Percentiles rank a stretch among this genome's conserved stretches.
phyloP scores from a whole-genome alignment of 2,329 filamentous ascomycete species.

The Cryphonectria nitschkei region DNA sequence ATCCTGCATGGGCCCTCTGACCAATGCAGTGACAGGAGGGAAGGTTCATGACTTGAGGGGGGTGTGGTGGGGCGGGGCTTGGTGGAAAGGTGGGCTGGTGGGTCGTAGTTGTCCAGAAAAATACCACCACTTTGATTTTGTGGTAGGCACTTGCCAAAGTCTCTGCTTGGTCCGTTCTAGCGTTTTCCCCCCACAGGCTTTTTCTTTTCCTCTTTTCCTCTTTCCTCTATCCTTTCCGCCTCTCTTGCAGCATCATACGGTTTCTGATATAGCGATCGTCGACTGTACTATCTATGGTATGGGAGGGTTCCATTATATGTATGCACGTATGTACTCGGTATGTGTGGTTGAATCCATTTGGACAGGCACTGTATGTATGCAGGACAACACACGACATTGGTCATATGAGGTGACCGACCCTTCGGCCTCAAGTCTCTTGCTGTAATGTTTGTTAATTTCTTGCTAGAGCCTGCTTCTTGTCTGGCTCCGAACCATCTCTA shows the following conservation, averaged over 20 bases:
- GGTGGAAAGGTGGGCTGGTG: background rate
- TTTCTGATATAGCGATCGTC: conserved; percentile 26
- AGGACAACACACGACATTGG: background rate
- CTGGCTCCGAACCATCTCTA: background rate
- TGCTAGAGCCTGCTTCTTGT: background rate
- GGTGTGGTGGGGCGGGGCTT: background rate
- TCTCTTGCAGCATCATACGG: conserved; percentile 6
- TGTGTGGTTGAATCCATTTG: background rate
- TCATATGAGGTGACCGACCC: background rate
- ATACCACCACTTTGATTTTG: conserved; percentile 7
- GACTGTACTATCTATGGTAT: background rate
- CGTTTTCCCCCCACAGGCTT: conserved; percentile 4
- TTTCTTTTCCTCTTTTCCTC: background rate
- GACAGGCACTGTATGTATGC: background rate
- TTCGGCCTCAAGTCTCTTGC: background rate
- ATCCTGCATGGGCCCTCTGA: background rate
- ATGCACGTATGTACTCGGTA: background rate
- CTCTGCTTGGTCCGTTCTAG: conserved; percentile 17
- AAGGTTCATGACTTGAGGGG: conserved; percentile 3
- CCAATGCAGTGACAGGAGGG: background rate
- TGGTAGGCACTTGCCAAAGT: conserved; percentile 17
- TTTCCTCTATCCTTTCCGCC: background rate
- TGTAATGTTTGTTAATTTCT: background rate
- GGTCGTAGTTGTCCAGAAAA: background rate
- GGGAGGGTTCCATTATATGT: background rate